Percentiles rank a stretch among this genome's conserved stretches.
These are phyloP conservation scores for Arachnopeziza araneosa DNA, from an alignment of 2,329 filamentous ascomycete species.

Conservation along the genomic window DNA sequence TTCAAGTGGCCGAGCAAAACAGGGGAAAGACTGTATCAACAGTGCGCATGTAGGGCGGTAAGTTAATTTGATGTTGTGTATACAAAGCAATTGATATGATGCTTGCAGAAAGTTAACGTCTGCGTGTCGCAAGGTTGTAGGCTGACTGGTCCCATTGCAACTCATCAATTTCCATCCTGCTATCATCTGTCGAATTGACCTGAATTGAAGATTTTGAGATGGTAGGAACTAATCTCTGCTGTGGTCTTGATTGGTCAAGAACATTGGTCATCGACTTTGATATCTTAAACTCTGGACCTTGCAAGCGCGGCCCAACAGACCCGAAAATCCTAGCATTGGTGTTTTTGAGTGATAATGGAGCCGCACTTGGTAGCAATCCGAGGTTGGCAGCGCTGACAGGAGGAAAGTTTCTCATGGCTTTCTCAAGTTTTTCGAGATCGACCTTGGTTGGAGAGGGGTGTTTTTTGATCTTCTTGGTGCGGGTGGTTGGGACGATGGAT, in stretches of 20 bases:
- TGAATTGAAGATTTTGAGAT: background rate
- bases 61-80: no score
- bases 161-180: conserved; percentile 23
- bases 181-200: background rate
- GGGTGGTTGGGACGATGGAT: background rate
- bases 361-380: background rate
- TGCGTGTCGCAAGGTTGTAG: conserved; percentile 19
- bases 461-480: conserved; percentile 19
- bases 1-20: background rate
- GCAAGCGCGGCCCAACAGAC: background rate
- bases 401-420: conserved; percentile 5
- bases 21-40: background rate
- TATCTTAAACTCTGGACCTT: background rate
- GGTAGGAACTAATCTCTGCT: no score
- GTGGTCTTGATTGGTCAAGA: background rate
- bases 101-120: background rate
- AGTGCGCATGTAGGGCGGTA: background rate
- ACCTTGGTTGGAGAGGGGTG: conserved; percentile 23
- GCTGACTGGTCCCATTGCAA: conserved; percentile 20
- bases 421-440: conserved; percentile 20
- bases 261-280: conserved; percentile 6
- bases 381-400: background rate
- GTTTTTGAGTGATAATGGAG: conserved; percentile 11
- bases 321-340: conserved; percentile 4
- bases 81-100: no score